A percentile compares a stretch with the other conserved stretches of the same genome.
Evolutionary conservation across 2,329 filamentous ascomycete genomes (phyloP).

Genomic region (Alternaria brassicicola): DNA sequence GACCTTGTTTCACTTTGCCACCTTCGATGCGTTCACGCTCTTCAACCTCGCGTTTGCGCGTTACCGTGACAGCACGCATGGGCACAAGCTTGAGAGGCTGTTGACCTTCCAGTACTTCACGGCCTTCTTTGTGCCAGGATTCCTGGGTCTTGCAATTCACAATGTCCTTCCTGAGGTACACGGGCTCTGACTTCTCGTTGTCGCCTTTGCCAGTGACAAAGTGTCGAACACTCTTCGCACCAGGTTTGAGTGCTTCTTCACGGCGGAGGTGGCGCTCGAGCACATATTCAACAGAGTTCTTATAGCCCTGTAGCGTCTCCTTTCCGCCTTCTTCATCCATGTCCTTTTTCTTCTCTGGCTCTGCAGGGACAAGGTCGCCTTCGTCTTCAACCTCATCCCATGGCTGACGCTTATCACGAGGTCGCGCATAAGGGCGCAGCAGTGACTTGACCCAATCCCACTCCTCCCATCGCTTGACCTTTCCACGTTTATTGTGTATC

Average conservation of each 20-base stretch:
- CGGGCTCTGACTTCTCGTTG: slow-evolving; percentile 75
- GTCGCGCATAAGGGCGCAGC: slow-evolving; percentile 73
- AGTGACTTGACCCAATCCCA: slow-evolving; percentile 88
- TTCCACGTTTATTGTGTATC: slow-evolving; percentile 77
- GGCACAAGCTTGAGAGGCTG: slow-evolving; percentile 84
- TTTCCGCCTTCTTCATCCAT: slow-evolving; percentile 75
- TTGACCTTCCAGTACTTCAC: slow-evolving; percentile 72
- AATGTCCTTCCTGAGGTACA: slow-evolving; percentile 80
- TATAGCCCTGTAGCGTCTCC: slow-evolving; percentile 83
- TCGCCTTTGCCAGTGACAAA: slow-evolving; percentile 79
- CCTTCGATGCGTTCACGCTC: slow-evolving; percentile 80
- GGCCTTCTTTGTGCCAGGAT: slow-evolving; percentile 97
- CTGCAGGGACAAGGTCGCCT: slow-evolving; percentile 74
- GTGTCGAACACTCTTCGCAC: slow-evolving; percentile 70
- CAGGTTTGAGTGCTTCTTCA: slow-evolving; percentile 82
- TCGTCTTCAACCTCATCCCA: slow-evolving; percentile 80
- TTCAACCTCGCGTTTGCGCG: slow-evolving; percentile 85
- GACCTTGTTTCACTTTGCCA: slow-evolving; percentile 81
- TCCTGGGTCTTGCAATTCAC: slow-evolving; percentile 88
- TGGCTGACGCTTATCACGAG: slow-evolving; percentile 63
- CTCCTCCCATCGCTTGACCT: slow-evolving; percentile 75
- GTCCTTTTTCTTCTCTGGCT: slow-evolving; percentile 66
- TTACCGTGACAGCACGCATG: slow-evolving; percentile 87
- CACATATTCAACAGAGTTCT: slow-evolving; percentile 82
- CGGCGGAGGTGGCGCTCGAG: slow-evolving; percentile 85